These are phyloP conservation scores for Sporobolomyces roseus DNA, from an alignment of 768 basidiomycete genomes.

Conservation along the genomic window DNA sequence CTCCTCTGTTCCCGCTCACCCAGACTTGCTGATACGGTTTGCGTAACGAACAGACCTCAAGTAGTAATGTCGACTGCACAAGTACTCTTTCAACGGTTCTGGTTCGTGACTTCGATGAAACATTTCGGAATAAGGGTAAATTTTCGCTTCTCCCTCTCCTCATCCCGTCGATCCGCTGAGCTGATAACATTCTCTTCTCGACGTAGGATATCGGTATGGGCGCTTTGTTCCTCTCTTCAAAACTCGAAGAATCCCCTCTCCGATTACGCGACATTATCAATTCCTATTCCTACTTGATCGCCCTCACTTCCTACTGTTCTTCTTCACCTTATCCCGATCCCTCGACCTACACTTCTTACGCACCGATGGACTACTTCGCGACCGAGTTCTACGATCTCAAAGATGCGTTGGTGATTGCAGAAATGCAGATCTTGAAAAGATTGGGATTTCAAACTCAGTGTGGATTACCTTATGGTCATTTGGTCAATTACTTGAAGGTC, in stretches of 20 bases:
- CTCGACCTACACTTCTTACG: conserved; percentile 53
- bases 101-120: conserved; percentile 90
- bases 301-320: conserved; percentile 29
- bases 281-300: conserved; percentile 78
- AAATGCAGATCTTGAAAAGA: conserved; percentile 96
- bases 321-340: conserved; percentile 18
- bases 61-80: conserved; percentile 96
- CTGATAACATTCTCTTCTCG: too few species aligned
- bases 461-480: conserved; percentile 84
- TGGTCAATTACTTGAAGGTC: conserved; percentile 88
- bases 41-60: conserved; percentile 60
- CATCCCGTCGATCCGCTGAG: not conserved
- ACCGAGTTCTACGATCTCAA: conserved; percentile 88
- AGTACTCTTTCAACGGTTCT: conserved; percentile 93
- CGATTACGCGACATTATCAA: conserved; percentile 93
- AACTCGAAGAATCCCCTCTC: conserved; percentile 85
- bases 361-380: conserved; percentile 83
- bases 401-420: conserved; percentile 85
- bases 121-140: conserved; percentile 78
- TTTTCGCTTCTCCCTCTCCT: conserved; percentile 52
- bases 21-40: too few species aligned
- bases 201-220: conserved; percentile 79
- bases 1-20: not conserved
- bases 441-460: conserved; percentile 93
- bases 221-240: conserved; percentile 80